Evolutionary conservation across 768 basidiomycete species (phyloP).

Genomic region (Xerocomus spinulosus): DNA sequence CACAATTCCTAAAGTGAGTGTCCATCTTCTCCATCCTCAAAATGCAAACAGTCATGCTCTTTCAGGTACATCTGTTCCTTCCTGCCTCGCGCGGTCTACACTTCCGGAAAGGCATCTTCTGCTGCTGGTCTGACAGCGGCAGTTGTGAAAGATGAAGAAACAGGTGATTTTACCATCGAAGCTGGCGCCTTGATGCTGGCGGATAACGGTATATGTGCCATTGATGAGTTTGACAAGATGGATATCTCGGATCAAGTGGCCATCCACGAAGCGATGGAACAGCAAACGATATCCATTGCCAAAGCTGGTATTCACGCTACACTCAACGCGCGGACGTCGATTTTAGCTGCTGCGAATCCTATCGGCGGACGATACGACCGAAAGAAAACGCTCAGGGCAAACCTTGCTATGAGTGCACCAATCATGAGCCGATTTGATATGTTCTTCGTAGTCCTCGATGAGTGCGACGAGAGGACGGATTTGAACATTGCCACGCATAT

Average conservation of each 20-base stretch:
- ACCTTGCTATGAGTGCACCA: constrained; percentile 95
- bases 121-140: constrained; percentile 98
- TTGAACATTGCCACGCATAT: constrained; percentile 94
- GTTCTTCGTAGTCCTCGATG: constrained; percentile 97
- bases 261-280: constrained; percentile 99
- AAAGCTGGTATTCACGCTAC: constrained; percentile 99
- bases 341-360: constrained; percentile 96
- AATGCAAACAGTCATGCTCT: background rate
- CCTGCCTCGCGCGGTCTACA: constrained; percentile 96
- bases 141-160: constrained; percentile 97
- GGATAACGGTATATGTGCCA: constrained; percentile 99
- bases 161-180: constrained; percentile 98
- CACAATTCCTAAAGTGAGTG: constrained; percentile 93
- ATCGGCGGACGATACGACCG: constrained; percentile 96
- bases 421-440: constrained; percentile 99
- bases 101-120: constrained; percentile 98
- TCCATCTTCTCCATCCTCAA: background rate
- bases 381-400: constrained; percentile 85
- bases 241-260: constrained; percentile 97
- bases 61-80: constrained; percentile 94
- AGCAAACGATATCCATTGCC: constrained; percentile 98
- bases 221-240: constrained; percentile 99
- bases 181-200: constrained; percentile 99
- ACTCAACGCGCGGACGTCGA: constrained; percentile 94
- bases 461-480: constrained; percentile 91